phyloP scores from a whole-genome alignment of 1,139 yeast genomes.

The Debaryomycetaceae sp. region DNA sequence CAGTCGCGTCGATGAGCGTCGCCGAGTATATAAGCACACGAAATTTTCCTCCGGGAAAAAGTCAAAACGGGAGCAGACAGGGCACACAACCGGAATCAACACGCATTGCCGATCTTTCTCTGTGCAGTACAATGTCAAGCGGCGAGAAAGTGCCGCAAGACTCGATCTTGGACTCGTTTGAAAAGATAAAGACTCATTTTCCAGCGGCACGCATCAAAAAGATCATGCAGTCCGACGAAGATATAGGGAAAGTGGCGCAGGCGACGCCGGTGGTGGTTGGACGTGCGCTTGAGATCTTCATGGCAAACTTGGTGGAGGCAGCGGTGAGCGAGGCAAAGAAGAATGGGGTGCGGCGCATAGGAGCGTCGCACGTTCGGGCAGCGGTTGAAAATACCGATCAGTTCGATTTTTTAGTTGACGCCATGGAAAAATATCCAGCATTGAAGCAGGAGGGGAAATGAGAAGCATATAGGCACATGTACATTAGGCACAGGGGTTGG shows the following conservation, averaged over 20 bases:
- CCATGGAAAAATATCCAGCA: constrained; percentile 57
- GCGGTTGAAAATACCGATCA: constrained; percentile 86
- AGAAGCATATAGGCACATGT: neutral
- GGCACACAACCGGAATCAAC: neutral
- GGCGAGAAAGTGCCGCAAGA: constrained; percentile 22
- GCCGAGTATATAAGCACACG: constrained; percentile 3
- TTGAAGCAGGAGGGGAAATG: constrained; percentile 20
- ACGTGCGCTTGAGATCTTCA: constrained; percentile 85
- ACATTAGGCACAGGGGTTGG: neutral
- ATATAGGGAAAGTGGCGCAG: constrained; percentile 96
- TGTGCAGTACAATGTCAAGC: constrained; percentile 14
- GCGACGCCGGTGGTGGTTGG: constrained; percentile 98
- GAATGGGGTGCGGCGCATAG: constrained; percentile 75
- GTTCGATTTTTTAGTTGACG: constrained; percentile 83
- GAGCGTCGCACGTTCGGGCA: constrained; percentile 76
- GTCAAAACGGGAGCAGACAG: neutral
- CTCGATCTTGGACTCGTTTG: constrained; percentile 33
- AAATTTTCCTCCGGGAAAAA: constrained; percentile 1
- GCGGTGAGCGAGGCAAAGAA: constrained; percentile 74
- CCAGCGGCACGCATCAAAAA: constrained; percentile 97
- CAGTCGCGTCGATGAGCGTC: neutral
- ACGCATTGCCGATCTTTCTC: constrained; percentile 1
- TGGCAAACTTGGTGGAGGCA: constrained; percentile 85
- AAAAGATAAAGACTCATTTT: constrained; percentile 80
- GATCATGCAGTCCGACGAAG: constrained; percentile 97